Conservation (phyloP, 345 rosid genomes). For the Camelina hispida region DNA sequence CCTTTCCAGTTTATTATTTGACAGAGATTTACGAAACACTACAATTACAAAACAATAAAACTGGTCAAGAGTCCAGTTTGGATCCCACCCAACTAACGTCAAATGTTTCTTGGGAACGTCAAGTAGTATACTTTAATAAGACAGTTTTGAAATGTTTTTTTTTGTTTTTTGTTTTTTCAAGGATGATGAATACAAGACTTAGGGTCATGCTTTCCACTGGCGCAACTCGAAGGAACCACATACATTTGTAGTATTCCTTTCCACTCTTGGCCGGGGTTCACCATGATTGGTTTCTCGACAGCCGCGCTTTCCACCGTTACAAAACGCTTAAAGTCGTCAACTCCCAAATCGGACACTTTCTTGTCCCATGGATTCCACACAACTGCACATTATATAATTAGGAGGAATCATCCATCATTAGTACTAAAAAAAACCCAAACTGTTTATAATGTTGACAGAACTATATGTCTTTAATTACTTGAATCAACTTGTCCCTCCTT, state of each 20-base stretch:
- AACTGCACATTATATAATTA: constrained; percentile 54
- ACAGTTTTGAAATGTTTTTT: background rate
- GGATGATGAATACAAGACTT: constrained; percentile 26
- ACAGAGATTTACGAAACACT: background rate
- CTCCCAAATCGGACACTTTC: constrained; percentile 81
- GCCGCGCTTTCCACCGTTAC: constrained; percentile 86
- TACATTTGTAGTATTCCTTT: constrained; percentile 74
- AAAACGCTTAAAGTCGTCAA: constrained; percentile 84
- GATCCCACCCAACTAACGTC: constrained; percentile 13
- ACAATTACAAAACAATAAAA: constrained; percentile 20
- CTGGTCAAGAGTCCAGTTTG: constrained; percentile 8
- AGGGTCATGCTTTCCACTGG: constrained; percentile 74
- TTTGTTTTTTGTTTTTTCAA: background rate
- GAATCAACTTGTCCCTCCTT: constrained; percentile 97
- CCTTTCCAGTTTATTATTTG: background rate
- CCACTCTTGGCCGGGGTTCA: constrained; percentile 94
- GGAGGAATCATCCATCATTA: constrained; percentile 18
- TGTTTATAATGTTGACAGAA: background rate
- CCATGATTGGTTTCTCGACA: constrained; percentile 69
- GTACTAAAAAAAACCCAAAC: background rate
- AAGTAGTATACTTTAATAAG: constrained; percentile 1
- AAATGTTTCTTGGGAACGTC: constrained; percentile 4
- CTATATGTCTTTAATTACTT: constrained; percentile 51
- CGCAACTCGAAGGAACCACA: constrained; percentile 78
- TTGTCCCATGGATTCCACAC: constrained; percentile 99